A percentile compares a stretch with the other conserved stretches of the same genome.
These are phyloP conservation scores for Papiliotrema laurentii DNA, from an alignment of 1,284 basidiomycete species.

Conservation along the genomic window DNA sequence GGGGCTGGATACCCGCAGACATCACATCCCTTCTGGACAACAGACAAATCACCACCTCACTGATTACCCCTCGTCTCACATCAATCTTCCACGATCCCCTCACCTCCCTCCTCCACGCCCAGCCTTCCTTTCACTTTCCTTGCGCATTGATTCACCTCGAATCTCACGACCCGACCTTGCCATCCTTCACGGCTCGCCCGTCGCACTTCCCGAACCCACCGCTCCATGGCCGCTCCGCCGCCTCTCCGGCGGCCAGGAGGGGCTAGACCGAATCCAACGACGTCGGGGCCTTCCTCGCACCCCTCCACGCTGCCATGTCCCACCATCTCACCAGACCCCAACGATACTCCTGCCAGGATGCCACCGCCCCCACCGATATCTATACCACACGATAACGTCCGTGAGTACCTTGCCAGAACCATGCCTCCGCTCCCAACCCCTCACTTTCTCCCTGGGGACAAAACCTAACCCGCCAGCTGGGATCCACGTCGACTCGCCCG, in stretches of 20 bases:
- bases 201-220: neutral
- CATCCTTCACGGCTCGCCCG: too few species aligned
- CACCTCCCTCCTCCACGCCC: too few species aligned
- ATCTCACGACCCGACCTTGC: too few species aligned
- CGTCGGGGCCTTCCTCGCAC: neutral
- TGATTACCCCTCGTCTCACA: too few species aligned
- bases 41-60: too few species aligned
- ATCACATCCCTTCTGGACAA: too few species aligned
- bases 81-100: too few species aligned
- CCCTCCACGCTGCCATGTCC: neutral
- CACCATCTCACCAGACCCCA: neutral
- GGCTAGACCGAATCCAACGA: slow-evolving; percentile 24
- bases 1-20: too few species aligned
- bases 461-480: slow-evolving; percentile 28
- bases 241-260: slow-evolving; percentile 24
- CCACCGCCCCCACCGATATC: slow-evolving; percentile 30
- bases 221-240: slow-evolving; percentile 13
- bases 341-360: neutral
- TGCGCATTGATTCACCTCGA: neutral
- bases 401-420: slow-evolving; percentile 27
- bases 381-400: slow-evolving; percentile 46
- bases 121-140: neutral
- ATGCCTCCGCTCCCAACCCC: neutral
- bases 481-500: slow-evolving; percentile 41
- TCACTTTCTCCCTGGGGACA: neutral